These are phyloP conservation scores for Phytophthora capsici DNA, from an alignment of 352 stramenopile species.

Conservation along the genomic window DNA sequence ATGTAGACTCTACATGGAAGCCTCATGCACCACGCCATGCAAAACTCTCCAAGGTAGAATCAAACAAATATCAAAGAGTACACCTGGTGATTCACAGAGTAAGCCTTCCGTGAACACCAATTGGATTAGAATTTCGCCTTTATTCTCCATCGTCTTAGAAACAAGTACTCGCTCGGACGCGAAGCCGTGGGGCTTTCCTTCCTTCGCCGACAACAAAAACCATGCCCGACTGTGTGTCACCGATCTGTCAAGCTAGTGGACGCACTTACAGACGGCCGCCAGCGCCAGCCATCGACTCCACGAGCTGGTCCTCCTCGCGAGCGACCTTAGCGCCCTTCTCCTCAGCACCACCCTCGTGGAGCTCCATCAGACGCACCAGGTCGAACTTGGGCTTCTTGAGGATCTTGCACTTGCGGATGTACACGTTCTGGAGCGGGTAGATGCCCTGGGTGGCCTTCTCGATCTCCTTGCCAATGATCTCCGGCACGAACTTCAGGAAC, in stretches of 20 bases:
- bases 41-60: no score
- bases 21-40: no score
- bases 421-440: constrained; percentile 99
- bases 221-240: constrained; percentile 38
- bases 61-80: no score
- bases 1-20: no score
- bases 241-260: constrained; percentile 31
- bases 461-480: constrained; percentile 99
- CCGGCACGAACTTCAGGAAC: constrained; percentile 98
- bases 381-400: constrained; percentile 99
- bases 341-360: constrained; percentile 96
- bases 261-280: constrained; percentile 89
- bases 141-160: constrained; percentile 83
- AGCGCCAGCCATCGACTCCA: constrained; percentile 87
- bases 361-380: constrained; percentile 99
- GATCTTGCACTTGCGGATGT: constrained; percentile 99
- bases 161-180: constrained; percentile 38
- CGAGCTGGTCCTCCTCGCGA: constrained; percentile 85
- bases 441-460: constrained; percentile 97
- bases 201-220: constrained; percentile 48
- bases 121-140: constrained; percentile 85
- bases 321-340: constrained; percentile 93
- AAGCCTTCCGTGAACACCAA: constrained; percentile 25
- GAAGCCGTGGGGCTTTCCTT: constrained; percentile 20
- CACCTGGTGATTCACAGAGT: constrained; percentile 11